phyloP scores from a whole-genome alignment of 768 basidiomycete genomes.

The Obba rivulosa region DNA sequence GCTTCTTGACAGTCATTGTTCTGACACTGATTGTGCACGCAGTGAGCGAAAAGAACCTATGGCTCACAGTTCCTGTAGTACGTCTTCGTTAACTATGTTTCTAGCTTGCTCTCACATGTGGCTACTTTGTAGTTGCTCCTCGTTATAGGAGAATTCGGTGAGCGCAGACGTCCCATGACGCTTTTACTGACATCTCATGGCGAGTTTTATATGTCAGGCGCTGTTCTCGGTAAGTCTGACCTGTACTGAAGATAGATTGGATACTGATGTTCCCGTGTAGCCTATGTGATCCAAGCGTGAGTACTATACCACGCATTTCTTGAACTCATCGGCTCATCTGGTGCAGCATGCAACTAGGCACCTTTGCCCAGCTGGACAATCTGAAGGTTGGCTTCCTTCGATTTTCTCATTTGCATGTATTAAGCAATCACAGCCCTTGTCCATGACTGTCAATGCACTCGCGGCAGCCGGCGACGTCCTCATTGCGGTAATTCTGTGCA shows the following conservation, averaged over 20 bases:
- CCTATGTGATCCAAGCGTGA: too few relatives aligned
- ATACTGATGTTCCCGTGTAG: too few relatives aligned
- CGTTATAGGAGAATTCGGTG: constrained; percentile 46
- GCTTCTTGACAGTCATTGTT: background rate
- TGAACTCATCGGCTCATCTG: background rate
- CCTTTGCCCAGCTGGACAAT: constrained; percentile 4
- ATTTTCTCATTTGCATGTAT: background rate
- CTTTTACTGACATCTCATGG: too few relatives aligned
- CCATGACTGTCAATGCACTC: constrained; percentile 51
- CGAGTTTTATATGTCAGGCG: too few relatives aligned
- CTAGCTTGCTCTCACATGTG: background rate
- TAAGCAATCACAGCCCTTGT: constrained; percentile 35
- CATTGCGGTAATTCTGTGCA: constrained; percentile 45
- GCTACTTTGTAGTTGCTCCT: constrained; percentile 30
- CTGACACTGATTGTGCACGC: background rate
- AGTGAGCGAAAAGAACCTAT: constrained; percentile 47
- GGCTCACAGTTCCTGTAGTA: constrained; percentile 39
- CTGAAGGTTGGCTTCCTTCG: constrained; percentile 2
- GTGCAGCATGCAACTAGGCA: constrained; percentile 1
- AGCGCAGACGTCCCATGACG: background rate
- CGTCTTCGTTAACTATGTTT: constrained; percentile 10
- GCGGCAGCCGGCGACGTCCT: constrained; percentile 45
- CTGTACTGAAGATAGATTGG: background rate
- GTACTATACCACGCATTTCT: too few relatives aligned
- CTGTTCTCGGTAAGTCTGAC: too few relatives aligned